Base-by-base conservation (phyloP, 306 rosid species). In the Trifolium subterraneum region DNA sequence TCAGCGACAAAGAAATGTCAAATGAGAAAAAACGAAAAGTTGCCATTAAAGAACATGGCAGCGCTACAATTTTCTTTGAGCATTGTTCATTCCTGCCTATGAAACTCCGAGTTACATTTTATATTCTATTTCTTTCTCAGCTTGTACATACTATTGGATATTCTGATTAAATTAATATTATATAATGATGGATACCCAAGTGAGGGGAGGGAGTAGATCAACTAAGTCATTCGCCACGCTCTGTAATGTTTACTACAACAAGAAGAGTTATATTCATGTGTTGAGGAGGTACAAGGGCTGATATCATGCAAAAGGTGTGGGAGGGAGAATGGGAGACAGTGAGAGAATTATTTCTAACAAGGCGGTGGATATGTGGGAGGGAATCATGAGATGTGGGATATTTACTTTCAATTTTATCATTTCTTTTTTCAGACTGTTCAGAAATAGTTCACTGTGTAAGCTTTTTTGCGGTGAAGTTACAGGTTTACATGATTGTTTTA, bases 131-230 rank as follows among this genome's bases (percentile, higher is more conserved):
- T 19, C 55, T 56, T 35, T 59, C 74, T 70, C 25, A 44, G 73
- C 67, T 18, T 64, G 61, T 14, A 38, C 52, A 54, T 3, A 58
- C 12, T 44, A 64, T 27, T 76, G 44, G 27, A 22, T 19, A 63
- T 77, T 64, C 70, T 64, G 55, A 62, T 73, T 60, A 72, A 71
- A 75, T 19, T 61, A 58, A 23, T 55, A 16, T 51, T 16, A 16
- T 51, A 63, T 35, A 63, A 63, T 63, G 47, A 63, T 15, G 31
- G 13, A 14, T 41, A 31, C 6, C 33, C 35, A 13, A 39, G 52
- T 36, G n/a, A 13, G 12, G 52, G 51, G 16, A 19, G 18, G 51
- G 19, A 64, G 18, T 64, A 11, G 23, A 20, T 41, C 69, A 64
- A 23, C 16, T 64, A 10, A 38, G 70, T 64, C 18, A 39, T 19